Evolutionary conservation across 2,329 filamentous ascomycete genomes (phyloP), one percentile per base, ranked within the genome.

Genomic region (Botrytis aclada): DNA sequence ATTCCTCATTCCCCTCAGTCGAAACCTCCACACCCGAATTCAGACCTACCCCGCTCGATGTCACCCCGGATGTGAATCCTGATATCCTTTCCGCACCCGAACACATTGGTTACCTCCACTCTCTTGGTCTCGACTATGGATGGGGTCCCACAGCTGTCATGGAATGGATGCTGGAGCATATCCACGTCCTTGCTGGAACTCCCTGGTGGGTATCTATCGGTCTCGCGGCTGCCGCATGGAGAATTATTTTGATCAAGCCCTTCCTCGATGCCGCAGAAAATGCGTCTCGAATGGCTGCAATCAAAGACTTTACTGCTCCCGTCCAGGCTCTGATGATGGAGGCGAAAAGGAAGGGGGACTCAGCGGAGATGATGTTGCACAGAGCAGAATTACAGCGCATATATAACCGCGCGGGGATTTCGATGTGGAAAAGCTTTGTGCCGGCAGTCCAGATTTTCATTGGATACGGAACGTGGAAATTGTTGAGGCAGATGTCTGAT

Each of bases 41-140:
- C 51, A 60, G 61, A 51, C 64, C 65, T 43, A 71, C 76, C 22
- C 75, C 77, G 54, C 74, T 80, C 32, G 75, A 79, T 51, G 70
- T 72, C 43, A 71, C 70, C 10, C 74, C 76, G 29, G 78, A 79
- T 18, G 69, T 78, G 41, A 65, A 73, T 22, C 64, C 72, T 18
- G 75, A 77, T 54, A 71, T 75, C 8, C 73, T 79, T 5, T 69
- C 73, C 41, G 67, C 78, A 7, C 79, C 79, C 16, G 92, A 95
- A 79, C 86, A 89, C 69, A 88, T 97, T 73, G 96, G 96, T 75
- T 98, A 95, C 80, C 85, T 99, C 73, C 89, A 93, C 77, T 87
- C 89, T 10, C 85, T 98, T 18, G 96, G 96, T 5, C 84, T 99
- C 34, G 93, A 98, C 78, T 98, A 92, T 79, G 94, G 95, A 80